Conservation (phyloP, 257 asterid genomes). For the Primulina huaijiensis region DNA sequence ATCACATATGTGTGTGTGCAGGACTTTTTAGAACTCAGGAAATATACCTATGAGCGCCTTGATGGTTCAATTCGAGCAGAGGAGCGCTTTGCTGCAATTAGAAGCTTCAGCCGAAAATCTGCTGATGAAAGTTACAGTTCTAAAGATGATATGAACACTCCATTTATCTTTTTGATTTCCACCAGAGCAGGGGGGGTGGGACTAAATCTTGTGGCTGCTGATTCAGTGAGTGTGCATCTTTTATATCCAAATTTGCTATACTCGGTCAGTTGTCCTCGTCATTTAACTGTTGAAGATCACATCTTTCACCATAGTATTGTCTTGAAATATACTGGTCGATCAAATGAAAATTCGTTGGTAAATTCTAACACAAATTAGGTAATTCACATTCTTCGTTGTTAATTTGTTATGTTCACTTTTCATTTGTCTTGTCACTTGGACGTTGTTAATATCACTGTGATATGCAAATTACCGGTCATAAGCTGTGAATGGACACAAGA, state of each 20-base stretch:
- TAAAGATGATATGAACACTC: conserved; percentile 33
- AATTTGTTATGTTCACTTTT: background rate
- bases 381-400: background rate
- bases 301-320: background rate
- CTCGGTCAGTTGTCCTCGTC: conserved; percentile 9
- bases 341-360: background rate
- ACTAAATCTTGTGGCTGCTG: conserved; percentile 96
- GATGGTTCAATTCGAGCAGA: conserved; percentile 96
- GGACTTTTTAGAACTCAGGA: conserved; percentile 87
- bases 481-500: background rate
- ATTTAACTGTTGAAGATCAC: conserved; percentile 9
- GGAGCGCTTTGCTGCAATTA: conserved; percentile 94
- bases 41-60: conserved; percentile 88
- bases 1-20: conserved; percentile 29
- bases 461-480: background rate
- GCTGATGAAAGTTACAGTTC: conserved; percentile 28
- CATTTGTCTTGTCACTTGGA: background rate
- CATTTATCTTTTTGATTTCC: conserved; percentile 85
- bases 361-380: background rate
- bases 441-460: background rate
- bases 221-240: conserved; percentile 58
- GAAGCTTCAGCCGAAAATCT: conserved; percentile 70
- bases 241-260: background rate
- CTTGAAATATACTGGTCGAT: conserved; percentile 9
- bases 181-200: conserved; percentile 99